Conservation (phyloP, 2,329 filamentous ascomycete species). For the Cladosporium sp. region DNA sequence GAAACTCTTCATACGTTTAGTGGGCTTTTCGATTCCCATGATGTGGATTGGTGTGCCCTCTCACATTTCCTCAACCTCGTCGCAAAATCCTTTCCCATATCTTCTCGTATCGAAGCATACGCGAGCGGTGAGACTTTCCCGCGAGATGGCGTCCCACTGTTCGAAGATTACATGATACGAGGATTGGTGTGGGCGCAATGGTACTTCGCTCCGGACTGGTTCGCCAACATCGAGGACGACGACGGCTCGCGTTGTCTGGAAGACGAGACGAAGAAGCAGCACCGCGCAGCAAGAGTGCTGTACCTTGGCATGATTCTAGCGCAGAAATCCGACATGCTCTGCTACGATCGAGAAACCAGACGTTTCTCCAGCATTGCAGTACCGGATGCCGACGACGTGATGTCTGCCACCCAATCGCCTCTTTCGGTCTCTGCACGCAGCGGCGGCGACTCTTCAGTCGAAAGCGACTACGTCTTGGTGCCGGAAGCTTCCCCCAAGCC, state of each 20-base stretch:
- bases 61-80: slow-evolving; percentile 51
- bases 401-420: slow-evolving; percentile 1
- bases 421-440: slow-evolving; percentile 1
- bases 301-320: slow-evolving; percentile 10
- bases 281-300: slow-evolving; percentile 20
- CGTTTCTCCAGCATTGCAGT: slow-evolving; percentile 1
- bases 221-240: slow-evolving; percentile 59
- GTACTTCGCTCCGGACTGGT: slow-evolving; percentile 58
- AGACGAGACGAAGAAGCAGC: slow-evolving; percentile 52
- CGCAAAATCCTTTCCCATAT: slow-evolving; percentile 31
- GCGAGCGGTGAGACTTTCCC: slow-evolving; percentile 34
- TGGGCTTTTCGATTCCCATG: background rate
- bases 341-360: slow-evolving; percentile 8
- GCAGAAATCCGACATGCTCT: slow-evolving; percentile 5
- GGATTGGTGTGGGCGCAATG: slow-evolving; percentile 57
- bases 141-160: slow-evolving; percentile 51
- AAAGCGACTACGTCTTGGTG: slow-evolving; percentile 10
- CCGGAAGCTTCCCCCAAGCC: background rate
- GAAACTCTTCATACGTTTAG: slow-evolving; percentile 26
- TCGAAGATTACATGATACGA: slow-evolving; percentile 64
- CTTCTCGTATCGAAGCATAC: slow-evolving; percentile 34
- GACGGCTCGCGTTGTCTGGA: slow-evolving; percentile 60
- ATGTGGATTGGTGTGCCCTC: slow-evolving; percentile 45
- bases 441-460: background rate
- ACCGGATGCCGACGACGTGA: background rate